These are phyloP conservation scores for Glebionis coronaria DNA, from an alignment of 129 eudicot species.

Conservation along the genomic window DNA sequence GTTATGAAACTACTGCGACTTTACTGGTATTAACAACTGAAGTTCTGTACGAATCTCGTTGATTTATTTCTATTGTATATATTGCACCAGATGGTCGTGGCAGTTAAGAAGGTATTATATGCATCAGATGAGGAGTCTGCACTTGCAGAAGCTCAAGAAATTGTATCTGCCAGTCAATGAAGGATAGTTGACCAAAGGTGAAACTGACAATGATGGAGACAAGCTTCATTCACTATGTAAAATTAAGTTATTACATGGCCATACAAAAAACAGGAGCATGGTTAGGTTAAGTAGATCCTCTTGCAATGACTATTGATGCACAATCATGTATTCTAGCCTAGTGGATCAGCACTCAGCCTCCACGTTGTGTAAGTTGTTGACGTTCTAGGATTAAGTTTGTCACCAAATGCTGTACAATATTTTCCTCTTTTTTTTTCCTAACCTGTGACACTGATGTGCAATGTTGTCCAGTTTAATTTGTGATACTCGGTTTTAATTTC, in stretches of 20 bases:
- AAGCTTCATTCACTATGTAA: slow-evolving; percentile 21
- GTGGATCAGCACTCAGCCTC: not conserved
- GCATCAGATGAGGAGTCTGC: slow-evolving; percentile 69
- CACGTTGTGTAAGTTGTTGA: not conserved
- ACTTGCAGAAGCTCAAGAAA: slow-evolving; percentile 71
- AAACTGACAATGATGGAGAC: slow-evolving; percentile 29
- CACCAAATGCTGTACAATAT: not conserved
- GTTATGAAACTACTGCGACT: not conserved
- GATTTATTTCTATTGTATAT: not conserved
- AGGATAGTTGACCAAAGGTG: slow-evolving; percentile 16
- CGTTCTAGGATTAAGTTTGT: not conserved
- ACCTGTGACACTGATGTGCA: slow-evolving; percentile 14
- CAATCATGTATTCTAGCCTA: not conserved
- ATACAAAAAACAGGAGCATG: slow-evolving; percentile 10
- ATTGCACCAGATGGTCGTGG: slow-evolving; percentile 68
- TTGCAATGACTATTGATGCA: not conserved
- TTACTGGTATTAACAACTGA: not conserved
- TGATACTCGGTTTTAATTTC: no score
- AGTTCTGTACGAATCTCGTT: not conserved
- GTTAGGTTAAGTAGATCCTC: not conserved
- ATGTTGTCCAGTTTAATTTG: slow-evolving; percentile 8
- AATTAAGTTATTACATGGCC: slow-evolving; percentile 7
- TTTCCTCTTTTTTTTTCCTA: slow-evolving; percentile 1
- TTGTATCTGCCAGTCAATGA: slow-evolving; percentile 26
- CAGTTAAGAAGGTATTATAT: slow-evolving; percentile 75